Base-by-base conservation (phyloP, 176 grass and related monocot species). In the Aegilops bicornis region DNA sequence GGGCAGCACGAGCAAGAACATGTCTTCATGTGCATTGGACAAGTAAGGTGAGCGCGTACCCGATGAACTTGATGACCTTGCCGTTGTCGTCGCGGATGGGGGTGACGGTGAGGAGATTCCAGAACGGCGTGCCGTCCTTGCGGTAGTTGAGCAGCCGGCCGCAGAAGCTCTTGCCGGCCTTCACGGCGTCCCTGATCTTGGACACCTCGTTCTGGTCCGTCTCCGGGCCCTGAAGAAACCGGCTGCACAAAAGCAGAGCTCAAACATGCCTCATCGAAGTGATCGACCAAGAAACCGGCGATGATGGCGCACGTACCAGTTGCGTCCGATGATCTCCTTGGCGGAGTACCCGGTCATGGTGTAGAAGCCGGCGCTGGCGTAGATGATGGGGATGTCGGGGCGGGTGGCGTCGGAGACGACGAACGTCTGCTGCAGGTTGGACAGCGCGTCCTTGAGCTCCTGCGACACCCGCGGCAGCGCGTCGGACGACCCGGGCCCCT, bases 1-100 rank as follows among this genome's bases (percentile, higher is more conserved):
- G 56, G 33, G 37, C 35, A 14, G 79, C 79, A 14, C 78, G 27
- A 50, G 42, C 42, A 20, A 52, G 1, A 16, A 50, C 14, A 50
- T 50, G 47, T 52, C 3, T 47, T 47, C 11, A 48, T 52, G 6
- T 17, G 50, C 50, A 54, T 54, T 54, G 50, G 50, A 54, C 0
- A 54, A 19, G 50, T 54, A 15, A 54, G 50, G 50, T 19, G 50
- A 54, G 50, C 50, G 50, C 50, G 50, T 1, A 32, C 93, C 97
- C 97, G 67, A 99, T 99, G 87, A 91, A 99, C 86, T 96, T 99
- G 86, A 99, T 91, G 84, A 96, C 92, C 68, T 93, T 92, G 54
- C 97, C 97, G 82, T 78, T 58, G 59, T 89, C 90, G 82, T 96
- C 92, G 42, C 79, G 82, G 86, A 99, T 96, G 31, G 97, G 97